Percentiles rank a stretch among this genome's conserved stretches.
phyloP scores from a whole-genome alignment of 2,329 filamentous ascomycete genomes.

The Incumbomyces lentus region DNA sequence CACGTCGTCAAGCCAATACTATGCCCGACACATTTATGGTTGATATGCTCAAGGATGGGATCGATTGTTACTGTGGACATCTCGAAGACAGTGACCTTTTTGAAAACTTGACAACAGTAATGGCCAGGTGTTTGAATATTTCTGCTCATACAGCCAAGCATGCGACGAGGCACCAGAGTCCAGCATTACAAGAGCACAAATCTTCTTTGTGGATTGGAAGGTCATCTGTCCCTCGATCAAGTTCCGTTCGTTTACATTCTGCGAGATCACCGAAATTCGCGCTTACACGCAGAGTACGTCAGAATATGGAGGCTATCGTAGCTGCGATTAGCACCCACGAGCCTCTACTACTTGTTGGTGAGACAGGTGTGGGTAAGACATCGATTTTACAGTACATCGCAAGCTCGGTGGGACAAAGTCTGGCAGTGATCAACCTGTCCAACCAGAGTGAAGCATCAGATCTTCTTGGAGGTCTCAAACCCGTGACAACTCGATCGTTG shows the following conservation, averaged over 20 bases:
- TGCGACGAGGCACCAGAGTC: constrained; percentile 44
- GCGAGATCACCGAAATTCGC: constrained; percentile 53
- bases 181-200: constrained; percentile 58
- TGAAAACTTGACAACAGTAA: constrained; percentile 66
- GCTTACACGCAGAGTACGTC: constrained; percentile 73
- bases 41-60: constrained; percentile 83
- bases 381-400: constrained; percentile 91
- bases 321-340: constrained; percentile 75
- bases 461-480: constrained; percentile 90
- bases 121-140: constrained; percentile 51
- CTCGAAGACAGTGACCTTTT: constrained; percentile 56
- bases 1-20: constrained; percentile 38
- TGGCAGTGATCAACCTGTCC: constrained; percentile 89
- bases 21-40: constrained; percentile 64
- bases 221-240: constrained; percentile 45
- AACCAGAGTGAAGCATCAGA: constrained; percentile 98
- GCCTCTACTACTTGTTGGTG: constrained; percentile 86
- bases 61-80: constrained; percentile 84
- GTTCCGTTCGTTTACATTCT: constrained; percentile 28
- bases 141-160: constrained; percentile 72
- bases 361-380: constrained; percentile 97
- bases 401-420: constrained; percentile 68
- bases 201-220: constrained; percentile 55
- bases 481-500: constrained; percentile 78
- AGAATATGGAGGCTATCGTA: constrained; percentile 78